phyloP scores from a whole-genome alignment of 805 yeast genomes.

The Wickerhamiella musiphila region DNA sequence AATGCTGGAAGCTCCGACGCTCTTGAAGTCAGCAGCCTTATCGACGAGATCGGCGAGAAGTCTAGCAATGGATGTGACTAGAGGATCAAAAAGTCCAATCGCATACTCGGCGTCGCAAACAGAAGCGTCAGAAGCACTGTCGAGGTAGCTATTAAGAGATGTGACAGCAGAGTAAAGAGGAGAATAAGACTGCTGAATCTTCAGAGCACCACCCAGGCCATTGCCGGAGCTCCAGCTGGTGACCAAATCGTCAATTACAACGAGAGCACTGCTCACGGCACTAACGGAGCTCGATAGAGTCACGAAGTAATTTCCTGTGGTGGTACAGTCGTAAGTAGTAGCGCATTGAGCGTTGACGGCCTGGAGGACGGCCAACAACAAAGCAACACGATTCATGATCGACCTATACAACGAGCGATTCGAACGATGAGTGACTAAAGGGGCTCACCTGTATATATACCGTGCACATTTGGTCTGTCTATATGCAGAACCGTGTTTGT shows the following conservation, averaged over 20 bases:
- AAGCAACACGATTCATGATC: no score
- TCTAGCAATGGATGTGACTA: slow-evolving; percentile 7
- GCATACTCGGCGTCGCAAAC: slow-evolving; percentile 8
- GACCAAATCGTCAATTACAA: slow-evolving; percentile 3
- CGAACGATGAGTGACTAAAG: no score
- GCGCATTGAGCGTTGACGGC: no score
- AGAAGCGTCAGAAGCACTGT: slow-evolving; percentile 7
- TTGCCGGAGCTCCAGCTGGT: slow-evolving; percentile 6
- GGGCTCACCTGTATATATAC: no score
- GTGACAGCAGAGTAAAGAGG: slow-evolving; percentile 11
- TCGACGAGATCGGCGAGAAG: slow-evolving; percentile 6
- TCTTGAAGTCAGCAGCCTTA: slow-evolving; percentile 7
- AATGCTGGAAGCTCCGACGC: slow-evolving; percentile 8
- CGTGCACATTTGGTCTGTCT: no score
- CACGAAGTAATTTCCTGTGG: no score
- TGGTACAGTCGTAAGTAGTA: no score
- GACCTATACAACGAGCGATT: no score
- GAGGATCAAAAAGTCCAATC: slow-evolving; percentile 10
- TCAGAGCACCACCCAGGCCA: slow-evolving; percentile 18
- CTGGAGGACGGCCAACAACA: no score
- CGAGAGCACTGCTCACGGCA: not conserved
- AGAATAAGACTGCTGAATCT: slow-evolving; percentile 15
- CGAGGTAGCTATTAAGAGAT: slow-evolving; percentile 6
- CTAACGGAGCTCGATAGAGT: no score
- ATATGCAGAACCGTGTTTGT: no score